Percentiles rank a stretch among this genome's conserved stretches.
Evolutionary conservation across 768 basidiomycete genomes (phyloP).

Genomic region (Kwoniella shandongensis): DNA sequence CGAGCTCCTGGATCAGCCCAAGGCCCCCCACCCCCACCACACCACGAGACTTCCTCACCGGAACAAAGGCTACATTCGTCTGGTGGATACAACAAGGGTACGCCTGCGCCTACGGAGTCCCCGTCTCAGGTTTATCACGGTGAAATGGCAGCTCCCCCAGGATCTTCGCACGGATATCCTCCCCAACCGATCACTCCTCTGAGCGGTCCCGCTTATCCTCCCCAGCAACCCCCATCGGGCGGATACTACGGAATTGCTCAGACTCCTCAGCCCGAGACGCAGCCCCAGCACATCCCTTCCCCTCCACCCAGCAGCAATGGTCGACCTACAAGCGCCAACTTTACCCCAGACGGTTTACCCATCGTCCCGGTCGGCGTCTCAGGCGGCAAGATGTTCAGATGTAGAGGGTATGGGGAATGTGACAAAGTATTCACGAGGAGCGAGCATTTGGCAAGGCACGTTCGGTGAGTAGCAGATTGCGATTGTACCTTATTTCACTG

Average conservation of each 20-base stretch:
- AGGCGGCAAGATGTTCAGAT: conserved; percentile 80
- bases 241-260: conserved; percentile 40
- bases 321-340: conserved; percentile 28
- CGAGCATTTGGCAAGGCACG: conserved; percentile 93
- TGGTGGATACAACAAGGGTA: conserved; percentile 21
- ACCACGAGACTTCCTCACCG: conserved; percentile 19
- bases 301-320: conserved; percentile 41
- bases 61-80: conserved; percentile 32
- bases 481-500: conserved; percentile 13
- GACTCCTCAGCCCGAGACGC: conserved; percentile 19
- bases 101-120: conserved; percentile 27
- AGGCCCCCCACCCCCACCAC: conserved; percentile 20
- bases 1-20: conserved; percentile 28
- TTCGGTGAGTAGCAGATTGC: conserved; percentile 65
- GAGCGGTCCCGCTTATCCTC: conserved; percentile 31
- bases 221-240: conserved; percentile 27
- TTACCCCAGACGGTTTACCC: conserved; percentile 44
- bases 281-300: conserved; percentile 34
- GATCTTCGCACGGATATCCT: conserved; percentile 34
- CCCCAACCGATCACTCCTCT: conserved; percentile 39
- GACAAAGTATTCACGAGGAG: conserved; percentile 94
- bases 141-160: conserved; percentile 26
- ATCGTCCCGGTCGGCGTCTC: conserved; percentile 45
- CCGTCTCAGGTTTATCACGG: conserved; percentile 22
- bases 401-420: conserved; percentile 91